These are phyloP conservation scores for Aspergillus thermomutatus DNA, from an alignment of 2,329 filamentous ascomycete species.

Conservation along the genomic window DNA sequence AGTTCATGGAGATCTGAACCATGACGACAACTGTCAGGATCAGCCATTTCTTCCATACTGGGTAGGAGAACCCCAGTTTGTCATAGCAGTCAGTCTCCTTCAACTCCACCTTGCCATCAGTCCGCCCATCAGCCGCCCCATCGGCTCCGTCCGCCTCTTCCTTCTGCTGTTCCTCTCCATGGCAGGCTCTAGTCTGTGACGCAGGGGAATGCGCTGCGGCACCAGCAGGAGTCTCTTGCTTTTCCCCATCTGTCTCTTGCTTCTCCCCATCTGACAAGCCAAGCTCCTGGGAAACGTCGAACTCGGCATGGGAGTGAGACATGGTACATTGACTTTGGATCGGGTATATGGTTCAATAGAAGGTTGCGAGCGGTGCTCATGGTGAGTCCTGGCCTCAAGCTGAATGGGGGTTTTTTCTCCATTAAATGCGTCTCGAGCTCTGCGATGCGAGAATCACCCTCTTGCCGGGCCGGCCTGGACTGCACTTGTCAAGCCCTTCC, in stretches of 20 bases:
- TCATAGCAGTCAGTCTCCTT: conserved; percentile 58
- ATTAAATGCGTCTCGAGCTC: neutral
- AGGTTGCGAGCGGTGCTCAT: neutral
- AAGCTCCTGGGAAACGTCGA: neutral
- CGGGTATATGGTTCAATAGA: neutral
- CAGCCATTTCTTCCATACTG: conserved; percentile 63
- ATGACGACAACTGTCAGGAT: conserved; percentile 69
- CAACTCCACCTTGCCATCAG: conserved; percentile 36
- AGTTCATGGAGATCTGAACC: conserved; percentile 75
- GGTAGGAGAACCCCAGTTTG: conserved; percentile 60
- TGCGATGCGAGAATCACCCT: neutral
- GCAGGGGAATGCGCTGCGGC: neutral
- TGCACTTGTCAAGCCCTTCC: neutral
- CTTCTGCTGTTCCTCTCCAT: neutral
- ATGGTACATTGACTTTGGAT: neutral
- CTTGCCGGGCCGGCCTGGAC: neutral
- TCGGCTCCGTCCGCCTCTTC: neutral
- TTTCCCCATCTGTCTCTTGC: too few relatives aligned
- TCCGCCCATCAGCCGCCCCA: neutral
- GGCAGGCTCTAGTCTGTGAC: neutral
- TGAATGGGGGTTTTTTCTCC: neutral
- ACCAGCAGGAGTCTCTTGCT: neutral
- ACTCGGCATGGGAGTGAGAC: neutral
- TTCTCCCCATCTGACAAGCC: neutral
- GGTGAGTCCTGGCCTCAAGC: neutral